A percentile compares a stretch with the other conserved stretches of the same genome.
Conservation (phyloP, 306 rosid species). For the Cucurbita ficifolia region DNA sequence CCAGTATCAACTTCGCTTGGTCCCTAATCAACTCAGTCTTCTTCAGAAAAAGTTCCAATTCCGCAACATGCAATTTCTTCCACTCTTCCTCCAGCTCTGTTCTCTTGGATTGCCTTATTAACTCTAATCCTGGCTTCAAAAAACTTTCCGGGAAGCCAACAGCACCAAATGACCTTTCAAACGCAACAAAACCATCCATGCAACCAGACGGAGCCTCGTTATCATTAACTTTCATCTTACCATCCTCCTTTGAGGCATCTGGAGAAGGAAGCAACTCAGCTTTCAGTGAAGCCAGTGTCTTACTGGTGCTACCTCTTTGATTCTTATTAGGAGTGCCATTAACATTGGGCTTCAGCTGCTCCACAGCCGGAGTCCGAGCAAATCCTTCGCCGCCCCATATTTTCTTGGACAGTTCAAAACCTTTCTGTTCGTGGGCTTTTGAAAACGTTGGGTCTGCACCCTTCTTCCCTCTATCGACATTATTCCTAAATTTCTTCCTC, state of each 20-base stretch:
- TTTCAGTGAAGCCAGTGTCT: constrained; percentile 10
- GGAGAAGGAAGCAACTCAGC: not conserved
- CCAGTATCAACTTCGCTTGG: constrained; percentile 21
- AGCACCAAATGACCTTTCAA: constrained; percentile 7
- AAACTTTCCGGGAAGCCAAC: constrained; percentile 15
- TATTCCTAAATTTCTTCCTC: constrained; percentile 35
- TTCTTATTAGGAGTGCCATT: constrained; percentile 16
- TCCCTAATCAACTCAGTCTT: constrained; percentile 21
- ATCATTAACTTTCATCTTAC: constrained; percentile 2
- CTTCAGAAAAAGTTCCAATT: constrained; percentile 27
- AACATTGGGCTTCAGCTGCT: constrained; percentile 11
- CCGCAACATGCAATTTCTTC: constrained; percentile 29
- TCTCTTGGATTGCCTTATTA: constrained; percentile 21
- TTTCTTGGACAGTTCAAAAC: constrained; percentile 35
- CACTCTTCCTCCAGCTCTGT: constrained; percentile 38
- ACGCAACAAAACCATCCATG: constrained; percentile 16
- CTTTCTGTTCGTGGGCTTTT: constrained; percentile 25
- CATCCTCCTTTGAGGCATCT: constrained; percentile 7
- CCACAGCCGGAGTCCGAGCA: constrained; percentile 2
- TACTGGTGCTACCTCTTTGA: constrained; percentile 16
- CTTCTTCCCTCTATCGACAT: constrained; percentile 14
- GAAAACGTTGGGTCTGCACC: constrained; percentile 11
- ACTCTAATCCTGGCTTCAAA: constrained; percentile 22
- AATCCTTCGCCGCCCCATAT: constrained; percentile 30
- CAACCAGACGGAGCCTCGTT: not conserved